phyloP scores from a whole-genome alignment of 2,329 filamentous ascomycete species.

The Hypoxylon sp. region DNA sequence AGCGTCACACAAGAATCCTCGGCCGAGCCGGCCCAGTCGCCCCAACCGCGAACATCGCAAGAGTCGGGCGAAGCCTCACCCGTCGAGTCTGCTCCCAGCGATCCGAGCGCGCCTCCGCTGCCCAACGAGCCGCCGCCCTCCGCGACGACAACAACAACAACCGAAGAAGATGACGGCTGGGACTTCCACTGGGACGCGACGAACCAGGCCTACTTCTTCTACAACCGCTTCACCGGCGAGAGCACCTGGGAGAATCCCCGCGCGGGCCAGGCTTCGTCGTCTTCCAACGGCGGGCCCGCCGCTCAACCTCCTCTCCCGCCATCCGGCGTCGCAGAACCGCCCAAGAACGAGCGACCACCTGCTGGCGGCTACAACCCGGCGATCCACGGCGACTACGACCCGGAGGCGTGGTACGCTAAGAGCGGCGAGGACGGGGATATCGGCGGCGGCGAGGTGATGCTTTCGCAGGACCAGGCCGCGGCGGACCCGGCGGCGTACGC shows the following conservation, averaged over 20 bases:
- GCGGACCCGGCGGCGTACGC: constrained; percentile 61
- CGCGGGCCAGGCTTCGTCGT: constrained; percentile 52
- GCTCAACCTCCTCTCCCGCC: constrained; percentile 26
- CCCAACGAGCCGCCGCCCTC: constrained; percentile 49
- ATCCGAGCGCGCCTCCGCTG: constrained; percentile 46
- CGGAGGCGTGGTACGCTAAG: constrained; percentile 91
- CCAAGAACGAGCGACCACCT: constrained; percentile 51
- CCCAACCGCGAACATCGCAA: constrained; percentile 17
- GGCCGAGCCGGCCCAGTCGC: constrained; percentile 14
- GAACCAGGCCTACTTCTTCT: constrained; percentile 79
- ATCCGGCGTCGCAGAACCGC: constrained; percentile 41
- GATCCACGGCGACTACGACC: constrained; percentile 96
- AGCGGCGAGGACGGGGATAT: constrained; percentile 50
- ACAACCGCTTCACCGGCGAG: constrained; percentile 78
- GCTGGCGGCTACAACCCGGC: constrained; percentile 90
- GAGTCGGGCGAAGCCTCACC: constrained; percentile 37
- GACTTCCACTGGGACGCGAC: constrained; percentile 77
- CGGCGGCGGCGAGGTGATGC: too few relatives aligned
- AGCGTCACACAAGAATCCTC: constrained; percentile 15
- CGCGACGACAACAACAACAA: too few relatives aligned
- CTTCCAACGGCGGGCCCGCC: too few relatives aligned
- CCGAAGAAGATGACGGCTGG: constrained; percentile 83
- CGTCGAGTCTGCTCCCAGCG: constrained; percentile 21
- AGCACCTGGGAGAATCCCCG: constrained; percentile 90
- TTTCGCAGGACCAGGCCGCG: constrained; percentile 44